Conservation (phyloP, 208 protist species). For the Wallacemonas sp. region DNA sequence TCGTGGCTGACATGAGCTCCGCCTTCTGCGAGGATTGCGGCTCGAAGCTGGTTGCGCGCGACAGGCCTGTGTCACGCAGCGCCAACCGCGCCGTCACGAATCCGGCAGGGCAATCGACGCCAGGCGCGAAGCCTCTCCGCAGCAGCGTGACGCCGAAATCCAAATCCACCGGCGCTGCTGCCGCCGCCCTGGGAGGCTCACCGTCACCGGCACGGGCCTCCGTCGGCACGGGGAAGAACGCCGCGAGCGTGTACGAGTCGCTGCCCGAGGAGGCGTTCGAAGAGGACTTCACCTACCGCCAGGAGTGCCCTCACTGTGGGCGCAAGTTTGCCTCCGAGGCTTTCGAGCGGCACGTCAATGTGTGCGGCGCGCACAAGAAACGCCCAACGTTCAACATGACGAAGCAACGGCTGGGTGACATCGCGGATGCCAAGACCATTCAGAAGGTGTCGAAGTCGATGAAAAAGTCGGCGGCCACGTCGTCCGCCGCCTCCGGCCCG, state of each 20-base stretch:
- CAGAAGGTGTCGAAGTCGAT: conserved; percentile 1
- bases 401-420: conserved; percentile 53
- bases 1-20: conserved; percentile 38
- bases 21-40: conserved; percentile 88
- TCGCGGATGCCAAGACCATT: conserved; percentile 19
- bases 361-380: conserved; percentile 63
- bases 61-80: too few relatives aligned
- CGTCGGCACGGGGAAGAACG: not conserved
- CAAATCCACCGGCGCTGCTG: not conserved
- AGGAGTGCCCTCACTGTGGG: conserved; percentile 74
- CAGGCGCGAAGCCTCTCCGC: not conserved
- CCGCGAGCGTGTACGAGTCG: not conserved
- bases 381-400: conserved; percentile 79
- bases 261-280: conserved; percentile 18
- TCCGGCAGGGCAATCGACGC: not conserved
- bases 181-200: not conserved
- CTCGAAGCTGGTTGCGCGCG: conserved; percentile 35
- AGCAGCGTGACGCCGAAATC: conserved; percentile 1
- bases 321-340: conserved; percentile 73
- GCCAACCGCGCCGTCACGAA: too few relatives aligned
- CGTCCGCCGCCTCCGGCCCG: not conserved
- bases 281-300: conserved; percentile 22
- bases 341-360: conserved; percentile 64
- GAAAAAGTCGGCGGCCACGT: not conserved
- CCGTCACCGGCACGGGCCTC: not conserved